These are phyloP conservation scores for Penicillium cosmopolitanum DNA, from an alignment of 495 filamentous ascomycete genomes.

Conservation along the genomic window DNA sequence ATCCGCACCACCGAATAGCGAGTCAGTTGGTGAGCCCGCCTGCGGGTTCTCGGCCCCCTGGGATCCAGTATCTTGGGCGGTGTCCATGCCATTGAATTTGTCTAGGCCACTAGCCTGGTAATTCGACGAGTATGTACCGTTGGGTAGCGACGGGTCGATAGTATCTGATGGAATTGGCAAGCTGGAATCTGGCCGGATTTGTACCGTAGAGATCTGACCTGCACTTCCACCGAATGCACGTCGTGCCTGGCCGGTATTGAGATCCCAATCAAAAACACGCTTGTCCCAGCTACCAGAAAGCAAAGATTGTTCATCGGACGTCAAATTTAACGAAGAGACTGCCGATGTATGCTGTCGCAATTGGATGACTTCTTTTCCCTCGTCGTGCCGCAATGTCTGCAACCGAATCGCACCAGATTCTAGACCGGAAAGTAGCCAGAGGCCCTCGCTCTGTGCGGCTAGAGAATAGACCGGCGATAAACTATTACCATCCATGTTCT, in stretches of 20 bases:
- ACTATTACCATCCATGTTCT: slow-evolving; percentile 67
- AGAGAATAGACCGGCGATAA: slow-evolving; percentile 91
- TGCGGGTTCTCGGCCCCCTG: slow-evolving; percentile 44
- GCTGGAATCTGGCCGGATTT: slow-evolving; percentile 77
- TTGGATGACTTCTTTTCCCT: slow-evolving; percentile 82
- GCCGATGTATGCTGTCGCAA: slow-evolving; percentile 88
- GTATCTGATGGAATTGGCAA: slow-evolving; percentile 75
- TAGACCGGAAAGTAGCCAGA: slow-evolving; percentile 89
- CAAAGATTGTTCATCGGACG: slow-evolving; percentile 82
- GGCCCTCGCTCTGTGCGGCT: slow-evolving; percentile 82
- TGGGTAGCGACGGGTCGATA: slow-evolving; percentile 56
- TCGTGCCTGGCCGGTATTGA: slow-evolving; percentile 81
- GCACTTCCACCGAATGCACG: slow-evolving; percentile 76
- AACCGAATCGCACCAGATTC: slow-evolving; percentile 93
- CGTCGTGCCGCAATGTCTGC: slow-evolving; percentile 92
- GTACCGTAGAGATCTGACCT: slow-evolving; percentile 85
- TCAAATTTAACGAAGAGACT: slow-evolving; percentile 83
- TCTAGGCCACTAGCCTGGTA: slow-evolving; percentile 48
- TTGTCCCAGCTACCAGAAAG: slow-evolving; percentile 98
- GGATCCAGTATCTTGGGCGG: slow-evolving; percentile 44
- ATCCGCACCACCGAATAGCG: slow-evolving; percentile 65
- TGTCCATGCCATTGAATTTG: slow-evolving; percentile 49
- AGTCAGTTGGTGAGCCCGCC: slow-evolving; percentile 71
- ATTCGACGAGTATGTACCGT: slow-evolving; percentile 71
- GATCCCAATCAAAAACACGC: slow-evolving; percentile 89